Base-by-base conservation (phyloP, 495 filamentous ascomycete species). In the Pyrenopolyporus hunteri region DNA sequence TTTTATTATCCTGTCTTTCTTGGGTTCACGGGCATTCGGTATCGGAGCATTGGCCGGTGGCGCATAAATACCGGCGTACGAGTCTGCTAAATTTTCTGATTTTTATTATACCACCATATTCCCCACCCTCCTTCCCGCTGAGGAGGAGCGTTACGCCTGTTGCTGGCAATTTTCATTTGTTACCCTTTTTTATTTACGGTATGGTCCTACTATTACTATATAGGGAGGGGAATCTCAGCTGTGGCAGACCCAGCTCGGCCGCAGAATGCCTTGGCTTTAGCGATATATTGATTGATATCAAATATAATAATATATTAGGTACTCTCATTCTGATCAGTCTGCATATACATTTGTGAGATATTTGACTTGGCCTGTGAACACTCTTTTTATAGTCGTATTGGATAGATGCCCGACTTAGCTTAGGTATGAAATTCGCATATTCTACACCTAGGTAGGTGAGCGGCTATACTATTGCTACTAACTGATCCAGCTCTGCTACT, bases 301-400 rank as follows among this genome's bases (percentile, higher is more conserved):
- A n/a, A n/a, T n/a, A n/a, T n/a, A n/a, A n/a, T n/a, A 61, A 61
- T 48, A 36, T 46, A 33, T 32, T 26, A 48, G 31, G 36, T 47
- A 26, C 25, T 25, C 4, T 11, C 10, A 45, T 46, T 29, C 17
- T 46, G 37, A 23, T 42, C 9, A 13, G 29, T 20, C 19, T 56
- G 25, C 10, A 20, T 17, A 16, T 7, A 32, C 22, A 26, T n/a
- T 36, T 32, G 8, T 11, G 36, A 42, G 23, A 23, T 23, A 11
- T 11, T 6, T 23, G 19, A 23, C 8, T 42, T 13, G 10, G 16
- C 20, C 23, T 19, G 37, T n/a, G 37, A 42, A 42, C 4, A 22
- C 6, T 1, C 5, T 42, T 13, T 23, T 17, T 20, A 3, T 6
- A n/a, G n/a, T n/a, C 19, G 17, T 42, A 11, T 7, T 33, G 2